Conservation (phyloP, 2,329 filamentous ascomycete species). For the Rosellinia necatrix region DNA sequence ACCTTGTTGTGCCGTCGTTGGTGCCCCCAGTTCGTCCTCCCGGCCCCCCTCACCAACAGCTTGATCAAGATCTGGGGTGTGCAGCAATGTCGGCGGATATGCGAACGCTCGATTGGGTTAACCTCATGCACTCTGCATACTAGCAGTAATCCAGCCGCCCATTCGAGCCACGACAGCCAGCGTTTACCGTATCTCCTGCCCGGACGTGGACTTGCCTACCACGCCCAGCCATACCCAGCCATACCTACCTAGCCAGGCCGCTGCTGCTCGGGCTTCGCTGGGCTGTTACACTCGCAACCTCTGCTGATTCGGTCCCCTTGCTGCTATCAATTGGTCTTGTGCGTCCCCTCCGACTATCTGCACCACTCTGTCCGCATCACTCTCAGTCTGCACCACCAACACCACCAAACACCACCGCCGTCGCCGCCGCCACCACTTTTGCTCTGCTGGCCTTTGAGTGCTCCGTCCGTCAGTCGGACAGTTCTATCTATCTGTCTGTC, state of each 20-base stretch:
- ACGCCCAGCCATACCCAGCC: no score
- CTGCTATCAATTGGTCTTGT: constrained; percentile 37
- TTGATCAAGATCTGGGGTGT: constrained; percentile 30
- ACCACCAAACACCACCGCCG: neutral
- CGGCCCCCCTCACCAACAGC: constrained; percentile 13
- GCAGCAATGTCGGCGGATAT: constrained; percentile 38
- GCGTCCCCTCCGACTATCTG: constrained; percentile 13
- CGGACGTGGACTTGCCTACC: constrained; percentile 43
- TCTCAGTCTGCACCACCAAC: constrained; percentile 28
- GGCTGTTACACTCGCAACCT: constrained; percentile 35
- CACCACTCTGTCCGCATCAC: constrained; percentile 22
- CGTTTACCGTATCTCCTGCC: constrained; percentile 37
- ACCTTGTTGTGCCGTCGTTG: neutral
- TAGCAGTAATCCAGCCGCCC: constrained; percentile 39
- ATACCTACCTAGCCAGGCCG: no score
- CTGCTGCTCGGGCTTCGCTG: constrained; percentile 37
- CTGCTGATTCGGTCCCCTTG: constrained; percentile 28
- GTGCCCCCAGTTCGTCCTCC: constrained; percentile 7
- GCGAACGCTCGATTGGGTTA: constrained; percentile 43
- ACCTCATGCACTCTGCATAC: constrained; percentile 43
- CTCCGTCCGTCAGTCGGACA: neutral
- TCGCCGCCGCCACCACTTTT: constrained; percentile 9
- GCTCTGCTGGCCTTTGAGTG: neutral
- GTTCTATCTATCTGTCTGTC: neutral
- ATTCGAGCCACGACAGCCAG: constrained; percentile 46